Base-by-base conservation (phyloP, 2,329 filamentous ascomycete genomes). In the Aspergillus sp. region DNA sequence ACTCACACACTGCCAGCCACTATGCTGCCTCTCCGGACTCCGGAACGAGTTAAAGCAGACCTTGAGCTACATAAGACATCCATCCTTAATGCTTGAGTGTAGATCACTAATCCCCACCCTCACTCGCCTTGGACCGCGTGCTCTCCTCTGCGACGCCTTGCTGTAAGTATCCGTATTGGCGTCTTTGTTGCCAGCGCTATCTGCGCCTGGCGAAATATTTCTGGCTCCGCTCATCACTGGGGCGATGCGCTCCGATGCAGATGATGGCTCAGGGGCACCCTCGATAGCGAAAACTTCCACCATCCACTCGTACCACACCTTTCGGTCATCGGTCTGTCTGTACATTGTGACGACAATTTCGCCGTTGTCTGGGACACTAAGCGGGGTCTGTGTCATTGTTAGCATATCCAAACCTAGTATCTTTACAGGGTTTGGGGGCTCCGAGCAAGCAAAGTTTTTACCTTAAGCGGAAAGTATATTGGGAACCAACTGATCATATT, bases 401-500 rank as follows among this genome's bases (percentile, higher is more conserved):
- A 55, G 53, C 8, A 41, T 21, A 17, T 41, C 31, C 9, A 17
- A 3, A 4, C 6, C 14, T 39, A 27, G 27, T 31, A 31, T 46
- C 12, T 40, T 45, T 17, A 17, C 11, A 11, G 15, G 23, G 35
- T 48, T 19, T 19, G 27, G 11, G 21, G 23, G 4, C n/a, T 14
- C 12, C 12, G 14, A n/a, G 27, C 8, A 23, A 4, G 3, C 23
- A 14, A 33, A n/a, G 21, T 25, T 27, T 84, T 69, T 80, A 93
- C 92, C 86, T 95, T 96, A 14, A 99, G 78, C 0, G 96, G 95
- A 71, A 99, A 99, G 78, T 93, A 97, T 31, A 99, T 98, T 1
- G 95, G 95, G 73, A 99, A 99, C 95, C 95, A 99, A 55, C 91
- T 96, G 63, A 97, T 96, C 96, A 99, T 99, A 68, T 96, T 93